Evolutionary conservation across 805 yeast genomes (phyloP).

Genomic region (Wickerhamiella vanderwaltii): DNA sequence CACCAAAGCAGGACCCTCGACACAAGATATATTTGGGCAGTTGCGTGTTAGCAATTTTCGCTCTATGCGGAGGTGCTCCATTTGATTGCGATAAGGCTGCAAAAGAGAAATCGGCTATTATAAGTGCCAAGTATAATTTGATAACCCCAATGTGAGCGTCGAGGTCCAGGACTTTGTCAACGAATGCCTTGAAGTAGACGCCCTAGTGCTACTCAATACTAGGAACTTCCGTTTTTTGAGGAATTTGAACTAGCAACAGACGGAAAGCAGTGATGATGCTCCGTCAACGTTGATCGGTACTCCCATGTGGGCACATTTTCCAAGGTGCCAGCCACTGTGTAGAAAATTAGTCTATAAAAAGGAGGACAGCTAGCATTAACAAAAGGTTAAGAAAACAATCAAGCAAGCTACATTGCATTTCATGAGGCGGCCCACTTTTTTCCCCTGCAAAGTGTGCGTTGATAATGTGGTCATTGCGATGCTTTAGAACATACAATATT

Average conservation of each 20-base stretch:
- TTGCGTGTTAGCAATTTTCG: slow-evolving; percentile 57
- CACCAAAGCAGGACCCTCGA: slow-evolving; percentile 41
- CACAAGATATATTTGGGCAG: slow-evolving; percentile 64
- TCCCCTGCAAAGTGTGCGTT: too few species aligned
- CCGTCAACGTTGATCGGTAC: slow-evolving; percentile 21
- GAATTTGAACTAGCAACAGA: neutral
- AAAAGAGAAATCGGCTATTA: slow-evolving; percentile 56
- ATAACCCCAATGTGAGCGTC: slow-evolving; percentile 36
- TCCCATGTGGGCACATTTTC: slow-evolving; percentile 28
- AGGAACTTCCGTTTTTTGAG: slow-evolving; percentile 36
- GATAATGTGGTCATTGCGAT: too few species aligned
- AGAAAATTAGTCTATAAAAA: too few species aligned
- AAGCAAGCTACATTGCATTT: too few species aligned
- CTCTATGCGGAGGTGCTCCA: slow-evolving; percentile 64
- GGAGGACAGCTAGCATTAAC: too few species aligned
- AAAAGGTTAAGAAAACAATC: too few species aligned
- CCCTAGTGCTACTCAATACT: slow-evolving; percentile 34
- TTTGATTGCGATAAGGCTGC: slow-evolving; percentile 61
- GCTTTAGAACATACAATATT: too few species aligned
- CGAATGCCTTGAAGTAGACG: slow-evolving; percentile 43
- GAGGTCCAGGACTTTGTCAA: slow-evolving; percentile 49
- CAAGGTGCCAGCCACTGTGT: neutral
- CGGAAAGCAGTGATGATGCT: slow-evolving; percentile 3
- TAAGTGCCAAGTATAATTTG: slow-evolving; percentile 46
- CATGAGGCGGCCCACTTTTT: too few species aligned